Evolutionary conservation across 441 rosid genomes (phyloP), one percentile per base, ranked within the genome.

Genomic region (Croton setiger): DNA sequence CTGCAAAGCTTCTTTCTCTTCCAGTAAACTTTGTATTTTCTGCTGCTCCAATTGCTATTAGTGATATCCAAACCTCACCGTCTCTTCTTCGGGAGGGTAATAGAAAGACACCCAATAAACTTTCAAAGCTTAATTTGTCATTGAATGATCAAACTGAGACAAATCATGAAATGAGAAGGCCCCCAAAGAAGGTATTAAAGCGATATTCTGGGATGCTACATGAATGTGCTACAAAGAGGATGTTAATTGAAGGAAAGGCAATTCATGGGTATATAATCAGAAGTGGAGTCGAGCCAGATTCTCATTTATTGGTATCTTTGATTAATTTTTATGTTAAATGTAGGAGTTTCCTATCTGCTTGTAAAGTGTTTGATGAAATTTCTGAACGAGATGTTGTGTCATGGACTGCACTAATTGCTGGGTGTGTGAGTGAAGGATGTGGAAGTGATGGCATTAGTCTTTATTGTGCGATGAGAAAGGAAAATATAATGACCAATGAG

Each of bases 341-440:
- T 48, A 81, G 81, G 51, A 18, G 66, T 53, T 63, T 79, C 47
- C 74, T 64, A 2, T 84, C 78, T 62, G 85, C 90, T 0, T 70
- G 81, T 75, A 83, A 75, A 43, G 75, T 86, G 76, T 86, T 89
- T 51, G 72, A 81, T 60, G 90, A 82, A 68, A 88, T 89, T 90
- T 82, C 79, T 1, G 88, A 81, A 71, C 53, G 85, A 37, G 97
- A 91, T 77, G 84, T 87, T 58, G 84, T 93, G 63, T 91, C 97
- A n/a, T 91, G 83, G 84, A 89, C 88, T 75, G 85, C 91, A 45
- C 63, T 91, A 41, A 84, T 93, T 76, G 72, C 94, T 1, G 85
- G 95, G 84, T 77, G 70, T n/a, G 90, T 84, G 54, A 78, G 76
- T 43, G 71, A 83, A 63, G 81, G 82, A 67, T 82, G 80, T 65